Base-by-base conservation (phyloP, 345 rosid genomes). In the Pugionium cornutum region DNA sequence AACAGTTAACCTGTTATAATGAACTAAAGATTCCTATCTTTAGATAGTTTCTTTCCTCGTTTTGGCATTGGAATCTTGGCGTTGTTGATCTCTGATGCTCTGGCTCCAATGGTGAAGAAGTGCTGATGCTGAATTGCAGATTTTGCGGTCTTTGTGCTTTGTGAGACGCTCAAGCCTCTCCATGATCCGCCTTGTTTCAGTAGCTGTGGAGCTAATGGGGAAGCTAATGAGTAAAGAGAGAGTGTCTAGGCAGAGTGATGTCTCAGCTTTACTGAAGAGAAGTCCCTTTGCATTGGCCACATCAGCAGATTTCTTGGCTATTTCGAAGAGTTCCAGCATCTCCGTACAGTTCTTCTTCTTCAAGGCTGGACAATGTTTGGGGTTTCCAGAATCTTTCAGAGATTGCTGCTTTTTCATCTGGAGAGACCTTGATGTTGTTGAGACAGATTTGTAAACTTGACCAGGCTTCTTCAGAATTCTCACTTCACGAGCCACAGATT, bases 231-330 rank as follows among this genome's bases (percentile, higher is more conserved):
- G 52, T 7, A 65, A 31, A 32, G n/a, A 4, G 3, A 65, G 69
- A 2, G 60, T 65, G 2, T 65, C 60, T 4, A 53, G 7, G 2
- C 69, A 53, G 1, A 65, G 2, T 9, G 27, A 53, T 3, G 60
- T 8, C 50, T 53, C 69, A 5, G 1, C 51, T 41, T 52, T 43
- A 40, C 26, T 6, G 1, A 11, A 3, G 2, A 52, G 51, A 5
- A 64, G 5, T 1, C 39, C 67, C 30, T 63, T 63, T 4, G 48
- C 30, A 3, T 39, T 63, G 0, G 58, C 67, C 9, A 39, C 37
- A 49, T 63, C 57, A 7, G 58, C 58, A 1, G 67, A 29, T 39
- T 63, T 50, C 9, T 39, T 63, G 4, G 67, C 67, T 7, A 63
- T 11, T 0, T 50, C 40, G 8, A 63, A 50, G 6, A 63, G 48